Percentiles rank a stretch among this genome's conserved stretches.
Conservation (phyloP, 345 rosid species). For the Punica granatum region DNA sequence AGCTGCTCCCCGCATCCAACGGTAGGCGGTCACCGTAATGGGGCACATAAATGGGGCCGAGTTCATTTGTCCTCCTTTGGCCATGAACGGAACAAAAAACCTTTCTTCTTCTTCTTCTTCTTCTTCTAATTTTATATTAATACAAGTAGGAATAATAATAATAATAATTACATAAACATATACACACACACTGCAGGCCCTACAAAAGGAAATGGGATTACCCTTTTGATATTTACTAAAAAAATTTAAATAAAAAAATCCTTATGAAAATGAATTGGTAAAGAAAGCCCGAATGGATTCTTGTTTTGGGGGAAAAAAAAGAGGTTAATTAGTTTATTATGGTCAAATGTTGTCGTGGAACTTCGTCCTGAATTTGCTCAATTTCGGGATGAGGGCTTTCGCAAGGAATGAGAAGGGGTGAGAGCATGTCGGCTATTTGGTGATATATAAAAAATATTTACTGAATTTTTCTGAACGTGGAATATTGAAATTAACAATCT, state of each 20-base stretch:
- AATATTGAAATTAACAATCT: neutral
- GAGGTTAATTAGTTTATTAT: too few relatives aligned
- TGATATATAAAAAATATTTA: neutral
- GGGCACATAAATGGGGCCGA: neutral
- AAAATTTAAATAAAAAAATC: too few relatives aligned
- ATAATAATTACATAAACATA: neutral
- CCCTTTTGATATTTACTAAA: too few relatives aligned
- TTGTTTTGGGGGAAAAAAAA: too few relatives aligned
- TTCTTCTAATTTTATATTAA: neutral
- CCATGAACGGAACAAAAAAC: neutral
- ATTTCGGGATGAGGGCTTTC: too few relatives aligned
- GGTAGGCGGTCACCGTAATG: conserved; percentile 19
- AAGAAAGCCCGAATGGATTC: too few relatives aligned
- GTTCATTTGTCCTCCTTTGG: neutral
- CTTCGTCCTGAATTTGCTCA: too few relatives aligned
- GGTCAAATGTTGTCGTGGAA: neutral
- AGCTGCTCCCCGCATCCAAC: conserved; percentile 35
- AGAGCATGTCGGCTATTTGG: neutral
- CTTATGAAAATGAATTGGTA: too few relatives aligned
- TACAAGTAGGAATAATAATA: too few relatives aligned
- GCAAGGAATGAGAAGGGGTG: neutral
- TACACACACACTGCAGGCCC: neutral
- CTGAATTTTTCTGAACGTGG: too few relatives aligned
- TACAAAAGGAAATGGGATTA: neutral
- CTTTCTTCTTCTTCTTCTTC: neutral